phyloP scores from a whole-genome alignment of 2,329 filamentous ascomycete species.

The Botrytis fabae region DNA sequence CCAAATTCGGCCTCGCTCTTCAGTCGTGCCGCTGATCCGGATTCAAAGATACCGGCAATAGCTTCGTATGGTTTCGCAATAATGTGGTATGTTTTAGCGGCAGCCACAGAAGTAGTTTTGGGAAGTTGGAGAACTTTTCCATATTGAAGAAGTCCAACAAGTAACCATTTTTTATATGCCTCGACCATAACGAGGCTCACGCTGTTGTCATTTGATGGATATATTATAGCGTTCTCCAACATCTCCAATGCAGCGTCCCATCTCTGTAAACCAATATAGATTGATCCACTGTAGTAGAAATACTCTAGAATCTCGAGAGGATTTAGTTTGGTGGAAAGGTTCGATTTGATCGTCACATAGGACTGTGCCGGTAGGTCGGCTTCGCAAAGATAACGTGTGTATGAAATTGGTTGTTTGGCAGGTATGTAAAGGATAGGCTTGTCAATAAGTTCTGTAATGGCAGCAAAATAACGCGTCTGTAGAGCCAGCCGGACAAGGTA shows the following conservation, averaged over 20 bases:
- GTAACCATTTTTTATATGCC: conserved; percentile 87
- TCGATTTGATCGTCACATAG: conserved; percentile 61
- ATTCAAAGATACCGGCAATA: conserved; percentile 68
- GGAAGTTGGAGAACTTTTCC: conserved; percentile 61
- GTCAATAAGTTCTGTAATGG: conserved; percentile 62
- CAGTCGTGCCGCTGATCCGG: conserved; percentile 57
- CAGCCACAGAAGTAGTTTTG: conserved; percentile 52
- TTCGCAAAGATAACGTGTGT: conserved; percentile 48
- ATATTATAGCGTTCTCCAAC: conserved; percentile 65
- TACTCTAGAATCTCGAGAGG: conserved; percentile 63
- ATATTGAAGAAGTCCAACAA: conserved; percentile 70
- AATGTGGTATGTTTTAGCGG: conserved; percentile 57
- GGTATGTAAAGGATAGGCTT: conserved; percentile 68
- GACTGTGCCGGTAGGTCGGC: conserved; percentile 47
- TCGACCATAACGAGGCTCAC: conserved; percentile 80
- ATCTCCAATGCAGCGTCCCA: conserved; percentile 64
- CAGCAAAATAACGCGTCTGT: conserved; percentile 52
- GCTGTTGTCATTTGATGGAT: conserved; percentile 62
- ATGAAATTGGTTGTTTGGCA: conserved; percentile 42
- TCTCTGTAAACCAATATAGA: conserved; percentile 59
- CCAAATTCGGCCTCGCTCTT: conserved; percentile 64
- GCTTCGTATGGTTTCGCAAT: conserved; percentile 69
- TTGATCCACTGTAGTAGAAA: conserved; percentile 63
- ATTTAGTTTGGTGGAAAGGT: conserved; percentile 57
- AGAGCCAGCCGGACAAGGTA: conserved; percentile 58